Percentiles rank a stretch among this genome's conserved stretches.
Evolutionary conservation across 306 rosid genomes (phyloP).

Genomic region (Prunus davidiana): DNA sequence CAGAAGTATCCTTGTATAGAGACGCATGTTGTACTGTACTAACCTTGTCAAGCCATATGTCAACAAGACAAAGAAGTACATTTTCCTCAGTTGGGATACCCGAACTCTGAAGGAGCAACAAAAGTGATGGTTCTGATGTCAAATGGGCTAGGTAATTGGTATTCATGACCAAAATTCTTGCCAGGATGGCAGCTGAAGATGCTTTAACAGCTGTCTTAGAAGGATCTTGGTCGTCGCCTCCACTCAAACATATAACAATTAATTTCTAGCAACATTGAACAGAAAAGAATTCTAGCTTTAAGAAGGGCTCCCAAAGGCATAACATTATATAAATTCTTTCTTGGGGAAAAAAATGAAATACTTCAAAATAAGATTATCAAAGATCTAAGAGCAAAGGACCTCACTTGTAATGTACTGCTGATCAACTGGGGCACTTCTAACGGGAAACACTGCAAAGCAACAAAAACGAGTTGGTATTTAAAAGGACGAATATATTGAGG

Average conservation of each 20-base stretch:
- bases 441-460: conserved; percentile 77
- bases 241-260: conserved; percentile 70
- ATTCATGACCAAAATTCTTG: conserved; percentile 92
- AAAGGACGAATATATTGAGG: not conserved
- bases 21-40: conserved; percentile 24
- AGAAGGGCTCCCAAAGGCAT: conserved; percentile 11
- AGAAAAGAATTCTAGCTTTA: conserved; percentile 12
- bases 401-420: conserved; percentile 80
- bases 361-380: not conserved
- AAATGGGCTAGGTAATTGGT: conserved; percentile 85
- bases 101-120: conserved; percentile 58
- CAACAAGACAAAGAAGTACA: conserved; percentile 83
- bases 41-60: conserved; percentile 97
- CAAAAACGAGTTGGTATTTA: not conserved
- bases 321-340: not conserved
- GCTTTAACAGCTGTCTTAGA: conserved; percentile 81
- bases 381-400: conserved; percentile 29
- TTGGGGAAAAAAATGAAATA: not conserved
- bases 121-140: conserved; percentile 75
- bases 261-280: conserved; percentile 59
- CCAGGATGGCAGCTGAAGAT: conserved; percentile 91
- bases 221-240: conserved; percentile 85
- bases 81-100: conserved; percentile 69
- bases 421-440: conserved; percentile 77
- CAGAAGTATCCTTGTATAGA: not conserved